Conservation (phyloP, 768 basidiomycete genomes). For the Lentinula sp. region DNA sequence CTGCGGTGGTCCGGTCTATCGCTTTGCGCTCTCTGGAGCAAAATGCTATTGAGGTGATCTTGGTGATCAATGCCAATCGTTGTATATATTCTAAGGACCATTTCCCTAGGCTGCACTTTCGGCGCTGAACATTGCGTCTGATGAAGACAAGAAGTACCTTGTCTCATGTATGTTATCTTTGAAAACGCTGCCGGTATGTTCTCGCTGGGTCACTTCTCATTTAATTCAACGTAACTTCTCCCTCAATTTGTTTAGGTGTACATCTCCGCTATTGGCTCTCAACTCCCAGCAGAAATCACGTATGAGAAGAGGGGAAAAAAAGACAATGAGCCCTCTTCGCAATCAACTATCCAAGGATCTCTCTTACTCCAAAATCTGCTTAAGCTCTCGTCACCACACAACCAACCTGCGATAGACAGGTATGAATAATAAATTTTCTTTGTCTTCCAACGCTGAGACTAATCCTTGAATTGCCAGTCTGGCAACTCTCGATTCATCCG, state of each 20-base stretch:
- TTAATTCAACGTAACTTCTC: not conserved
- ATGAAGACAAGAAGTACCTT: constrained; percentile 44
- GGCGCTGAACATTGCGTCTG: constrained; percentile 49
- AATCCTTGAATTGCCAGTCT: constrained; percentile 37
- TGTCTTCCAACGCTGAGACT: constrained; percentile 5
- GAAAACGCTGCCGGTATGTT: constrained; percentile 40
- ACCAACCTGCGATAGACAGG: constrained; percentile 67
- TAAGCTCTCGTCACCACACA: constrained; percentile 58
- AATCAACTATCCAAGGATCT: constrained; percentile 79
- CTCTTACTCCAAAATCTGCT: constrained; percentile 81
- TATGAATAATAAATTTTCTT: constrained; percentile 18
- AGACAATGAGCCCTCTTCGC: constrained; percentile 30
- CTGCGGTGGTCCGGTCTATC: constrained; percentile 64
- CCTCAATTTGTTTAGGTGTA: constrained; percentile 20
- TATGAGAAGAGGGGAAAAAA: constrained; percentile 13
- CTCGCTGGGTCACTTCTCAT: not conserved
- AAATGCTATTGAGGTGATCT: constrained; percentile 49
- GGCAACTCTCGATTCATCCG: constrained; percentile 46
- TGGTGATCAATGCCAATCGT: not conserved
- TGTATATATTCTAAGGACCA: not conserved
- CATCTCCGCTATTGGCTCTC: constrained; percentile 10
- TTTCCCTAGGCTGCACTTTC: constrained; percentile 45
- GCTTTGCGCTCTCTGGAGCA: constrained; percentile 38
- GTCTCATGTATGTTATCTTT: constrained; percentile 66
- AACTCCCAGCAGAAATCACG: constrained; percentile 9